Evolutionary conservation across 805 yeast genomes (phyloP), one percentile per base, ranked within the genome.

Genomic region (Yarrowia divulgata): DNA sequence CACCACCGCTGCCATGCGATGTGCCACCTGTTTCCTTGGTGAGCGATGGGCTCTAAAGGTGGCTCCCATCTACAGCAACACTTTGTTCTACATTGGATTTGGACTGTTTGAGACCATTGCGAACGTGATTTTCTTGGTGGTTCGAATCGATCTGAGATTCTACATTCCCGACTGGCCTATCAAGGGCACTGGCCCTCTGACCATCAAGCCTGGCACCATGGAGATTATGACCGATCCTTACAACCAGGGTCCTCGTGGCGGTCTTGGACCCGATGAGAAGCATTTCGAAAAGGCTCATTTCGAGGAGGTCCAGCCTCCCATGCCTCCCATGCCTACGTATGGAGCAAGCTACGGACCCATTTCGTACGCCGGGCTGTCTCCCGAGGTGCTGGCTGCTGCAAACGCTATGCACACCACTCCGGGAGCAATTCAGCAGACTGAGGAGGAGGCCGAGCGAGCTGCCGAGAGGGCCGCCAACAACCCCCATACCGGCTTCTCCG

Each of bases 71-170:
- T 63, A 63, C 46, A 18, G 39, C 23, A 35, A 48, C 46, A 40
- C 48, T 35, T 46, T 86, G 23, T 85, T 88, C 86, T 90, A 88
- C 77, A 81, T 87, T 40, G 79, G 85, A 73, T 89, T 91, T 86
- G 93, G 93, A 35, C 85, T 83, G 2, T 79, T 88, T 60, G 95
- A 90, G 79, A 79, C 82, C 0, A 73, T 88, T 37, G 85, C 87
- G 69, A 84, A 88, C 72, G 69, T 86, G 10, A 71, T 87, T 45
- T 88, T 87, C 75, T 76, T 90, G 69, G 74, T 87, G 39, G 87
- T 88, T n/a, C 84, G 96, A 76, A 86, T 88, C 68, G 95, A 90
- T 77, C 81, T 90, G 74, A 83, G 95, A 76, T 90, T 90, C 79
- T 90, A 90, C 82, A 87, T 90, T 77, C 94, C 95, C 16, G 93